Conservation (phyloP, 2,329 filamentous ascomycete genomes). For the Ramularia endophylla region DNA sequence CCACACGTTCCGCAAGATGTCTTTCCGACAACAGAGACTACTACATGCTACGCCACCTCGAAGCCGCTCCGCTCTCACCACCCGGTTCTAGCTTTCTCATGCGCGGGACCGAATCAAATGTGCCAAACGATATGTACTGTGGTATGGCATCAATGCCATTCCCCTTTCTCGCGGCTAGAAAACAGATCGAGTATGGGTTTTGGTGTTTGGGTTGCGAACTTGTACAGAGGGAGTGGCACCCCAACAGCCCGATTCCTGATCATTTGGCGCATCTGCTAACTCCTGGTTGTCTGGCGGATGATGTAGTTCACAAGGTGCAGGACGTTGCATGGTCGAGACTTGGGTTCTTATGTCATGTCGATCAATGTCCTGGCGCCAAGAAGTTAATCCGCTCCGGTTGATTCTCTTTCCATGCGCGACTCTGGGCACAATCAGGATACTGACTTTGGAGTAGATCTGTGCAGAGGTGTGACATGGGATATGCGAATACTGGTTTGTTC, state of each 20-base stretch:
- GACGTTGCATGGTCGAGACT: background rate
- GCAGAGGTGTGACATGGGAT: no score
- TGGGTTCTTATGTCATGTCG: background rate
- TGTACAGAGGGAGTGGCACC: background rate
- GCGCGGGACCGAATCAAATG: background rate
- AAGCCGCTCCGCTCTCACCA: background rate
- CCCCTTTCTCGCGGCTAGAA: background rate
- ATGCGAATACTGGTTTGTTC: no score
- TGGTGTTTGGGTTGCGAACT: slow-evolving; percentile 4
- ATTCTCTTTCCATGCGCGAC: no score
- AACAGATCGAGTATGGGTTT: background rate
- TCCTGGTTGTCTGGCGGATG: background rate
- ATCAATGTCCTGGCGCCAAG: background rate
- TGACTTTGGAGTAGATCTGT: no score
- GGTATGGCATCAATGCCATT: slow-evolving; percentile 7
- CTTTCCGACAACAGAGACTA: background rate
- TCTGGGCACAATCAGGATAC: no score
- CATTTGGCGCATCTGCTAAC: background rate
- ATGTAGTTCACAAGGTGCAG: background rate
- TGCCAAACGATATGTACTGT: slow-evolving; percentile 3
- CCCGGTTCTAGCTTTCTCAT: background rate
- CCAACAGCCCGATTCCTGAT: background rate
- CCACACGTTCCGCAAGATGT: background rate
- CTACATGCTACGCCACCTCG: background rate
- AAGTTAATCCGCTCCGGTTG: background rate